Conservation (phyloP, 441 rosid species). For the Pelargonium myrrhifolium region DNA sequence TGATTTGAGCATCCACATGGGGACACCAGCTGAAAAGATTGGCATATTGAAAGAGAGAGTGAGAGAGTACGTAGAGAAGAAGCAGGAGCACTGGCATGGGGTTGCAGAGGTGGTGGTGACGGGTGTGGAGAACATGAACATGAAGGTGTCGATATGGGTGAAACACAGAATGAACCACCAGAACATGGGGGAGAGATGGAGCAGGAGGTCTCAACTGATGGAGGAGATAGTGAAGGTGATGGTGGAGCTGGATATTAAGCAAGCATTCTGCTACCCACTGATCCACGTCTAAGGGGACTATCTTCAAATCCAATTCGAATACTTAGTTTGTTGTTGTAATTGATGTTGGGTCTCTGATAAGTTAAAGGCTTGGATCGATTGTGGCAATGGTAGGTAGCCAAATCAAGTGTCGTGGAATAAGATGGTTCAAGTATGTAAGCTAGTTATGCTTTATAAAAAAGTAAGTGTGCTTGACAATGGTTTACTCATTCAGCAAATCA, state of each 20-base stretch:
- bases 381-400: no score
- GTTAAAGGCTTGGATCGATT: no score
- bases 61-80: conserved; percentile 25
- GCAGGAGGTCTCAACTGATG: conserved; percentile 45
- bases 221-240: conserved; percentile 65
- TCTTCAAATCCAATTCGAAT: no score
- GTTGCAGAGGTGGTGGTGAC: not conserved
- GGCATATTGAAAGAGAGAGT: conserved; percentile 46
- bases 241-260: conserved; percentile 52
- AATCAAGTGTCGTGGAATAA: no score
- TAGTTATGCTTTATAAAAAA: no score
- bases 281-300: no score
- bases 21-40: conserved; percentile 63
- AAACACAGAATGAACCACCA: conserved; percentile 53
- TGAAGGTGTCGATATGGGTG: not conserved
- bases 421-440: no score
- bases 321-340: no score
- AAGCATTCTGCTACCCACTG: not conserved
- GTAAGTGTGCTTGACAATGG: no score
- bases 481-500: no score
- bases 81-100: not conserved
- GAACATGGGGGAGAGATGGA: conserved; percentile 52
- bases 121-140: not conserved
- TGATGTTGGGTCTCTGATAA: no score
- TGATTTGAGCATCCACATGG: conserved; percentile 48